Evolutionary conservation across 768 basidiomycete species (phyloP), one percentile per base, ranked within the genome.

Genomic region (Termitomyces sp.): DNA sequence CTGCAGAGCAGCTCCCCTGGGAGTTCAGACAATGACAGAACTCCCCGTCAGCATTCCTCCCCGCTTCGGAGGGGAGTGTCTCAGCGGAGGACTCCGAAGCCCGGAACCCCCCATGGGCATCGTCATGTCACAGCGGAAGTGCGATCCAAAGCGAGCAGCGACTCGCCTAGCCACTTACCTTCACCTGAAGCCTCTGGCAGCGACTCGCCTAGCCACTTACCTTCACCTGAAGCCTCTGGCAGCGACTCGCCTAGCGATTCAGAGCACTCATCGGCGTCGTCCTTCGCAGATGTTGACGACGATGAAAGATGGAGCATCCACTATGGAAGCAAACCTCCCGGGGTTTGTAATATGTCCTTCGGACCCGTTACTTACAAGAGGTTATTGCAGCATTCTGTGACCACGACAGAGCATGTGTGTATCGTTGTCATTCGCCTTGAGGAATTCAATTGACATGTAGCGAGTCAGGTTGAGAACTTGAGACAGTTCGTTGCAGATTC

Each of bases 221-320:
- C 59, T 48, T 55, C 60, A 24, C 54, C 52, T 15, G 54, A 50
- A 36, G 8, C 62, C n/a, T 57, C 46, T 28, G 55, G 56, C 32
- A 51, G 39, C 38, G 56, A 59, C 24, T 65, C 63, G n/a, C 44
- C 13, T 22, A 54, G 40, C 51, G 63, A 55, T 44, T 50, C 60
- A 4, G 51, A 61, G n/a, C 57, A 56, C 16, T 38, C 44, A 2
- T 66, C 44, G 51, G 32, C 15, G 12, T 58, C 59, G 7, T 52
- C 59, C 4, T 15, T 20, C 35, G 57, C 35, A 6, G 40, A 9
- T 7, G 42, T 62, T 2, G 63, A 48, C 15, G 24, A 42, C 28
- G 61, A 58, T 16, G 57, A 66, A 13, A 69, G 70, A 18, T 81
- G 80, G 80, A 69, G 67, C 8, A 72, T 86, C 51, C 75, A 84